Conservation (phyloP, 257 asterid species). For the Avicennia marina region DNA sequence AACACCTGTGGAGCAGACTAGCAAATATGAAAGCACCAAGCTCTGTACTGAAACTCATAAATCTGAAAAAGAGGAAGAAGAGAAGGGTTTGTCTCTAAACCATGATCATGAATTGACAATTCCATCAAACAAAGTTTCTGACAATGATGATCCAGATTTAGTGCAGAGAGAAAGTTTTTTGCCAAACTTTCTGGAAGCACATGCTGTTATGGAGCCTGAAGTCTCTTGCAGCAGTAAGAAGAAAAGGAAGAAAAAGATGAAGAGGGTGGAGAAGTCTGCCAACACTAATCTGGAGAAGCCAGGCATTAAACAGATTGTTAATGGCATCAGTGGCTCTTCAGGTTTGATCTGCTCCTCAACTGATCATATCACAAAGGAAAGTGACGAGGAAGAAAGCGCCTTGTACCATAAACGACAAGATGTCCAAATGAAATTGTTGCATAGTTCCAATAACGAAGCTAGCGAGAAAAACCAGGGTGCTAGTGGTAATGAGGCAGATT, state of each 20-base stretch:
- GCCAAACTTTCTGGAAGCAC: constrained; percentile 7
- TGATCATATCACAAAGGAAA: constrained; percentile 20
- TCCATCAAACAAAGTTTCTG: constrained; percentile 17
- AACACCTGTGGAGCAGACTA: constrained; percentile 19
- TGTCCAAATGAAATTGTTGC: constrained; percentile 21
- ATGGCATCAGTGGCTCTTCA: constrained; percentile 21
- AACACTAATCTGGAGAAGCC: constrained; percentile 20
- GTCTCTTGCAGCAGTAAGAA: constrained; percentile 5
- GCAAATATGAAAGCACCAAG: constrained; percentile 21
- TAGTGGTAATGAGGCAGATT: constrained; percentile 16
- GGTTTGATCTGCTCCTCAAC: constrained; percentile 7
- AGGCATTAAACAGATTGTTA: constrained; percentile 20
- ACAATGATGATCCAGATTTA: constrained; percentile 17
- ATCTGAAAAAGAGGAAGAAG: constrained; percentile 16
- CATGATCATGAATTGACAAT: constrained; percentile 15
- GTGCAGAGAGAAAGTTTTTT: constrained; percentile 1
- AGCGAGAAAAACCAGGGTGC: constrained; percentile 15
- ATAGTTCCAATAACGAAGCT: constrained; percentile 18
- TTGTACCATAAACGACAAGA: constrained; percentile 10
- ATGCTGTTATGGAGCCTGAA: constrained; percentile 18
- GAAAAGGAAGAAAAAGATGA: constrained; percentile 18
- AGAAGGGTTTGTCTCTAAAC: constrained; percentile 5
- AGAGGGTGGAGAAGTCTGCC: constrained; percentile 25
- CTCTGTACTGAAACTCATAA: constrained; percentile 14
- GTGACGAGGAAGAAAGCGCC: constrained; percentile 21